Base-by-base conservation (phyloP, 176 grass and related monocot species). In the Puccinellia tenuiflora region DNA sequence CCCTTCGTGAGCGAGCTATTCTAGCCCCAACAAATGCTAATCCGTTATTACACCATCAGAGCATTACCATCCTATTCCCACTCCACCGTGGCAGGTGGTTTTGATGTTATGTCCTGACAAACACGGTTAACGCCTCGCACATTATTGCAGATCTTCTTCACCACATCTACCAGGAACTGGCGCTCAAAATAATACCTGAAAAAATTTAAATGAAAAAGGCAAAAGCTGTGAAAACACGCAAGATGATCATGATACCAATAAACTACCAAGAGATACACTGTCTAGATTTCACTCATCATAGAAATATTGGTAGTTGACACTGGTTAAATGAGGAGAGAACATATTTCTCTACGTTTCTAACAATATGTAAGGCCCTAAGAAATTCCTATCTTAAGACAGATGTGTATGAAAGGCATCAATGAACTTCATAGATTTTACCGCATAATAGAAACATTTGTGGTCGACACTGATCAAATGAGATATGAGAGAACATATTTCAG, bases 31-130 rank as follows among this genome's bases (percentile, higher is more conserved):
- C 9, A 42, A 42, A 42, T 42, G 40, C 8, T 42, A 1, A 42
- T 42, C 1, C 11, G 40, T 42, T 12, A 42, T 45, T 45, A 45
- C 10, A 45, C 43, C 46, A 66, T 48, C 34, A 22, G 39, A 69
- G 18, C 2, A 54, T 20, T 14, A 74, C 3, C 14, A 24, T 77
- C 29, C 85, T 87, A 94, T 81, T 94, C 94, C 94, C 94, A 97
- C 79, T 97, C 94, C 56, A 94, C 94, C 2, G 94, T 97, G 1
- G 89, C 94, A 26, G 94, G 89, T 24, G 91, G 94, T 82, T 97
- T 97, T n/a, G 89, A 86, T 48, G 94, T 94, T 51, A 97, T 94
- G 76, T 97, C 94, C 57, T 90, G 68, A 65, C 80, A 84, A 60
- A 97, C 94, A 64, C 90, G 92, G 73, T 97, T 97, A 33, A 97